Evolutionary conservation across 257 asterid species (phyloP), one percentile per base, ranked within the genome.

Genomic region (Marsdenia floribunda): DNA sequence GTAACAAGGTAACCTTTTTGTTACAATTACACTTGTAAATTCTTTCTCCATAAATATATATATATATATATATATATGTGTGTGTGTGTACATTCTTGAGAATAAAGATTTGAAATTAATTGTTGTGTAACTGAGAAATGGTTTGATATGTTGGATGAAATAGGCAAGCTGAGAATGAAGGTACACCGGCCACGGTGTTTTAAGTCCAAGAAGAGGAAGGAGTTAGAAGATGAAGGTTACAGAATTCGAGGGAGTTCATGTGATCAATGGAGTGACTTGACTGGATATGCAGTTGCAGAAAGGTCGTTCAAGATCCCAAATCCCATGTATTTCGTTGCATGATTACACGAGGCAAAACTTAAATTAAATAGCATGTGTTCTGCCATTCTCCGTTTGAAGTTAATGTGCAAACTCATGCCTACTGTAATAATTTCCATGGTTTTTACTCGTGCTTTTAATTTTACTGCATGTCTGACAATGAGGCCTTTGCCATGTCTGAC

Each of bases 251-350:
- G 98, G 44, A 90, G 76, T 74, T 93, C 94, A 10, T 96, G 98
- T 44, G 97, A 91, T 83, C 97, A 93, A 70, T 93, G 98, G 98
- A 93, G 96, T 74, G 97, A 91, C 80, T 84, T 93, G 83, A 73
- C 14, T 1, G 98, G 98, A 67, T 91, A 76, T 49, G 84, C 97
- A 6, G 73, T 90, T 24, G 97, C 92, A 19, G 53, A 70, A 49
- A 80, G 97, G 65, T 93, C 98, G 38, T 91, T 93, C 82, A 93
- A 93, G 78, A 85, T 91, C 68, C 98, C 98, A 6, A 93, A 91
- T 83, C 94, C 91, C 19, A 58, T 90, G 80, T 93, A 93, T 76
- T 88, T 77, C 79, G 65, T 90, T 81, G 73, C 90, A 57, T 91
- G 81, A 76, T 77, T 21, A 14, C 13, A n/a, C 14, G n/a, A 60